Base-by-base conservation (phyloP, 371 early-diverging fungal species). In the Rhizopus sp. region DNA sequence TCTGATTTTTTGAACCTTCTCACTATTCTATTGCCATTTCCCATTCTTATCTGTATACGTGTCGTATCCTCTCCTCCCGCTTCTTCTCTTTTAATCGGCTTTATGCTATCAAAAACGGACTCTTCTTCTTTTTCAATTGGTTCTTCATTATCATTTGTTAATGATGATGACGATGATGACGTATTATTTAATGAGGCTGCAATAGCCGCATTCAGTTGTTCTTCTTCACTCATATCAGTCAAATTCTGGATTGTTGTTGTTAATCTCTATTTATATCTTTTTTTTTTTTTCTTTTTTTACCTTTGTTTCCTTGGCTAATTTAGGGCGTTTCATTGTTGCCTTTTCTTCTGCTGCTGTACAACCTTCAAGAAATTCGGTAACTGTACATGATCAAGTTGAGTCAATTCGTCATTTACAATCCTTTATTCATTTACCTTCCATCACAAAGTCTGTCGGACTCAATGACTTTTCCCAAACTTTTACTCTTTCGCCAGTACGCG, bases 171-270 rank as follows among this genome's bases (percentile, higher is more conserved):
- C 32, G 52, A 61, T 37, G 55, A 41, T 5, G 61, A n/a, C 13
- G 55, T 32, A 10, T 66, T 73, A 16, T 75, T 75, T 63, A 85
- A 72, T 16, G 89, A 88, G 3, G 91, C 92, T 34, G 80, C 83
- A 57, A 95, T 84, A 10, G 95, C 95, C 12, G 90, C 85, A 32
- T 85, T 81, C 30, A 95, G 66, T 59, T 93, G 93, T 59, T 96
- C 96, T 35, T 95, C 97, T 73, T 96, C 97, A 9, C 88, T 83
- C 86, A 95, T 85, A 35, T 90, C 91, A n/a, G 77, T 73, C 2
- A 85, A 50, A 32, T 63, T 64, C 67, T 74, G 15, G 16, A 41
- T 29, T 10, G 12, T 5, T 51, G 3, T 1, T 52, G 9, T 12
- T 15, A 15, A 23, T 1, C 4, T 31, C 12, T 40, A 53, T 30